Base-by-base conservation (phyloP, 805 yeast genomes). In the Nakazawaea wyomingensis region DNA sequence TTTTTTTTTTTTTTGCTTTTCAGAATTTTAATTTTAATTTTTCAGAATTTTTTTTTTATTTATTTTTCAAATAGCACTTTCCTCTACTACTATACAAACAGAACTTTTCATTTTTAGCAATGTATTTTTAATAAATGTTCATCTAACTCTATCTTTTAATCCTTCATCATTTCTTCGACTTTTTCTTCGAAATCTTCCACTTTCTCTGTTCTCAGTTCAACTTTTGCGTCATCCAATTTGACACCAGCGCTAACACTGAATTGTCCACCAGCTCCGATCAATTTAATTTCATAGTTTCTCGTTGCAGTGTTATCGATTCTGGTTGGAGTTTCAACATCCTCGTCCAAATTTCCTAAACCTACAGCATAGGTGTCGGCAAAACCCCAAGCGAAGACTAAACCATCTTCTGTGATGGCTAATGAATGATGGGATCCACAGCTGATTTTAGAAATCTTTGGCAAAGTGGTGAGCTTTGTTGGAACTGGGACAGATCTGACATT, bases 291-390 rank as follows among this genome's bases (percentile, higher is more conserved):
- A 44, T 85, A 82, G 43, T 76, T 77, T 54, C 80, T 84, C 1
- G 97, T 89, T 2, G 99, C 99, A 4, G 98, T 93, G 61, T 95
- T 93, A 52, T 81, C 79, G 54, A 93, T 87, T 61, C 91, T 77
- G 0, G 96, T 85, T 34, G 99, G 99, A 17, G 69, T 68, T 41
- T 80, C 95, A 43, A 88, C 84, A 60, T 93, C 98, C 37, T 77
- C 86, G 37, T 87, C 96, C 29, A 85, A 81, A 39, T 60, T 59
- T 6, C 99, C 99, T 47, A 89, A 80, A 10, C 99, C 99, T 26
- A 91, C 82, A 16, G 96, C 99, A 63, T 88, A 93, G 1, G 96
- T 90, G 52, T 91, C 98, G 35, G 95, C 97, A 59, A 90, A 93
- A 1, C 99, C 99, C 99, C 99, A 93, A 1, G 97, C 78, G 66